A percentile compares a stretch with the other conserved stretches of the same genome.
These are phyloP conservation scores for Limnomonas spitsbergensis DNA, from an alignment of 139 green algal species.

Conservation along the genomic window DNA sequence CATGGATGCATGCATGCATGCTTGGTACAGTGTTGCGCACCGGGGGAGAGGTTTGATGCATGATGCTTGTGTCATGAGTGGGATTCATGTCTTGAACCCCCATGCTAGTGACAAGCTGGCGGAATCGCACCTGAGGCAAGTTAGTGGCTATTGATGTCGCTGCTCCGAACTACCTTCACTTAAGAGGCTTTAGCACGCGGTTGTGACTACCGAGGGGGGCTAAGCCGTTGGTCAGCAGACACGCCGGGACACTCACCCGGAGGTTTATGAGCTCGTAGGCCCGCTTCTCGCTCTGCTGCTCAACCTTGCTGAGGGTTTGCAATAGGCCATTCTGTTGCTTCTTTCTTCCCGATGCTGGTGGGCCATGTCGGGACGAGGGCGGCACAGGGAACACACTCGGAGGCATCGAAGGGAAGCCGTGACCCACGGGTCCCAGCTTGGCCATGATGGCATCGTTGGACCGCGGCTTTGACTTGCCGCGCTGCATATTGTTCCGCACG, in stretches of 20 bases:
- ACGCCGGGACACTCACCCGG: constrained; percentile 29
- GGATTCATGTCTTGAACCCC: no score
- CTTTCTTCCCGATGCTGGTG: not conserved
- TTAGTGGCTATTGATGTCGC: no score
- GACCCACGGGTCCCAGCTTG: not conserved
- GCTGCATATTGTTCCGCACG: not conserved
- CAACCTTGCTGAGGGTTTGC: constrained; percentile 40
- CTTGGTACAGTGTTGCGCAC: no score
- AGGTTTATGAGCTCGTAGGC: constrained; percentile 45
- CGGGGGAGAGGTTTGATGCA: no score
- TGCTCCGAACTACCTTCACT: no score
- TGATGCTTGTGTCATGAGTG: no score
- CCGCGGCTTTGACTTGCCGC: not conserved
- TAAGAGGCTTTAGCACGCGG: no score
- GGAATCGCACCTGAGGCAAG: no score
- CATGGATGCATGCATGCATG: no score
- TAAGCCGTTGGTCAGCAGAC: no score
- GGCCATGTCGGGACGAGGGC: not conserved
- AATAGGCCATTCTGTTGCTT: constrained; percentile 24
- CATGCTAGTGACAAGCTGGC: no score
- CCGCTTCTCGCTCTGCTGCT: constrained; percentile 36
- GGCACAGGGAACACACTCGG: not conserved
- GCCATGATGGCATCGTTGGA: not conserved
- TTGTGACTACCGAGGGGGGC: no score
- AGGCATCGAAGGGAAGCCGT: not conserved